Conservation (phyloP, 305 asterid species). For the Plantago rigida region DNA sequence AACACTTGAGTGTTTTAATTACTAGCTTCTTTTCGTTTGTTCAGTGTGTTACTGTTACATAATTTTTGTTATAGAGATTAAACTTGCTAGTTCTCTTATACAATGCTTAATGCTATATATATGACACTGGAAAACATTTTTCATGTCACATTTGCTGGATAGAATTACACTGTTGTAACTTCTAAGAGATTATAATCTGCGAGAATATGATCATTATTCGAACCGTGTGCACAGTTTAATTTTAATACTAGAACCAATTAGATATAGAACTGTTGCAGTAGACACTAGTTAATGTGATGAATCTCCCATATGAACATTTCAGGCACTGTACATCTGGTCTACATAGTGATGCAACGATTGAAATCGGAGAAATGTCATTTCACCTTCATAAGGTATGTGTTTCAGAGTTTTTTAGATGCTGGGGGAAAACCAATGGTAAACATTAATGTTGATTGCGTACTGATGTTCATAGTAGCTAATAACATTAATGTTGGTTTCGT, state of each 20-base stretch:
- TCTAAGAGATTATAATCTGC: too few relatives aligned
- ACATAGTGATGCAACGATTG: conserved; percentile 65
- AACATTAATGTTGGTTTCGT: neutral
- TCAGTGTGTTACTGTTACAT: too few relatives aligned
- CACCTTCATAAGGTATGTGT: conserved; percentile 74
- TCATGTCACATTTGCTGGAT: too few relatives aligned
- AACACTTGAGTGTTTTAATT: neutral
- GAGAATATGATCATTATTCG: too few relatives aligned
- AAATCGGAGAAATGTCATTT: conserved; percentile 75
- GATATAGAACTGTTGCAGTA: neutral
- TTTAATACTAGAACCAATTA: neutral
- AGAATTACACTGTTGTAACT: too few relatives aligned
- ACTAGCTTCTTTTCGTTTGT: too few relatives aligned
- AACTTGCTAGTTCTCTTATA: too few relatives aligned
- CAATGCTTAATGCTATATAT: too few relatives aligned
- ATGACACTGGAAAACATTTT: too few relatives aligned
- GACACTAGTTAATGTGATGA: neutral
- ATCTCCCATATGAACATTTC: conserved; percentile 14
- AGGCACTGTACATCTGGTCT: conserved; percentile 78
- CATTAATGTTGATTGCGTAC: neutral
- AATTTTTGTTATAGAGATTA: too few relatives aligned
- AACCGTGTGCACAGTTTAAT: neutral
- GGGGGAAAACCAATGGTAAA: neutral
- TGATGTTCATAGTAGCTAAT: neutral
- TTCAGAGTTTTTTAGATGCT: too few relatives aligned